phyloP scores from a whole-genome alignment of 257 asterid species.

The Scutellaria minor region DNA sequence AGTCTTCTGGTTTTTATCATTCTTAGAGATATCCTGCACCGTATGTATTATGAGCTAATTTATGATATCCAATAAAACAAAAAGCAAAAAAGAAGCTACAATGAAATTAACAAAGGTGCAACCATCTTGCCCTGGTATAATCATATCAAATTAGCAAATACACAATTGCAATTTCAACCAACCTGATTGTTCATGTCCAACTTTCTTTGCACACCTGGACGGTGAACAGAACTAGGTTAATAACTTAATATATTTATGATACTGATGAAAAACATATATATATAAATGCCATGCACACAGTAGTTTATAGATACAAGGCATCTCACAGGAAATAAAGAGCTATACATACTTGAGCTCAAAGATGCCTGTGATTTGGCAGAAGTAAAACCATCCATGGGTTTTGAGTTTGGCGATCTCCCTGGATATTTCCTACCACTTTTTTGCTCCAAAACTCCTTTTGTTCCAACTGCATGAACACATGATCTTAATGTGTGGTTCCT shows the following conservation, averaged over 20 bases:
- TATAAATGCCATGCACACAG: background rate
- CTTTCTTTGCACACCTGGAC: conserved; percentile 83
- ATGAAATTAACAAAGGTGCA: conserved; percentile 12
- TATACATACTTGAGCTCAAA: conserved; percentile 64
- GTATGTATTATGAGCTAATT: conserved; percentile 4
- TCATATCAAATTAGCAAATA: conserved; percentile 19
- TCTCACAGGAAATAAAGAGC: background rate
- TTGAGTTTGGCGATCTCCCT: conserved; percentile 48
- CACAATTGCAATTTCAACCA: conserved; percentile 8
- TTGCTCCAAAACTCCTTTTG: conserved; percentile 47
- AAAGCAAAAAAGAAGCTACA: conserved; percentile 6
- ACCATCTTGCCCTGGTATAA: too few species aligned
- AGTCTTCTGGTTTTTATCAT: conserved; percentile 48
- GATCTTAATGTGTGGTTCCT: conserved; percentile 10
- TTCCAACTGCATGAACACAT: conserved; percentile 46
- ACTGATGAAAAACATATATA: background rate
- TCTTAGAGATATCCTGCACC: conserved; percentile 45
- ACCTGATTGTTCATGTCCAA: conserved; percentile 76
- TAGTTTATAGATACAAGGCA: conserved; percentile 2
- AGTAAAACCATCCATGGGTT: conserved; percentile 51
- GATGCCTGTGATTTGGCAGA: conserved; percentile 55
- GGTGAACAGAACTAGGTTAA: conserved; percentile 30
- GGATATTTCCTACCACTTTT: conserved; percentile 50
- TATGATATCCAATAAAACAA: background rate
- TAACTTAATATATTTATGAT: conserved; percentile 11